Conservation (phyloP, 2,329 filamentous ascomycete species). For the Pseudogymnoascus sp. region DNA sequence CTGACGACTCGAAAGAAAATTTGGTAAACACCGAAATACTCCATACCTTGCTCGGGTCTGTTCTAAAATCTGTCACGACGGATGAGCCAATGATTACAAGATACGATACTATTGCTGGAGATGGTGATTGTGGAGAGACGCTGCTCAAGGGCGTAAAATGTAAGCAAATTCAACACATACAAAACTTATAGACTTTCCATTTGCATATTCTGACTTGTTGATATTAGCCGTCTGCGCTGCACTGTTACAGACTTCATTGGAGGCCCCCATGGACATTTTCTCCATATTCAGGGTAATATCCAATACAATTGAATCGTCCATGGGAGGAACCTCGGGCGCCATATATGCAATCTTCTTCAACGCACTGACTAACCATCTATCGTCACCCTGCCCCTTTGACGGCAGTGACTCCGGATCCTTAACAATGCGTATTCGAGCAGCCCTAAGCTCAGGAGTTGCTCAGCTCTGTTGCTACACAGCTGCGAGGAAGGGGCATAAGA, state of each 20-base stretch:
- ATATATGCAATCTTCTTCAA: constrained; percentile 7
- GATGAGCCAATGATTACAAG: constrained; percentile 25
- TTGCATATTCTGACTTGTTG: neutral
- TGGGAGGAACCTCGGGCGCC: constrained; percentile 9
- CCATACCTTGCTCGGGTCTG: neutral
- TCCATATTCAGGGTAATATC: neutral
- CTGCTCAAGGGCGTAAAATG: neutral
- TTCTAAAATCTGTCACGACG: neutral
- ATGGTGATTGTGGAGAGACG: constrained; percentile 27
- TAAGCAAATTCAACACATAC: neutral
- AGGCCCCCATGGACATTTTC: neutral
- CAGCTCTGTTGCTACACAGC: constrained; percentile 1
- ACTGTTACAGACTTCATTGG: neutral
- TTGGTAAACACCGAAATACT: neutral
- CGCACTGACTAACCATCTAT: neutral
- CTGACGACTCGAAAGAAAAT: neutral
- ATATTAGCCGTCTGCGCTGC: neutral
- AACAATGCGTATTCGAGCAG: neutral
- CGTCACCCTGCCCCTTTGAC: neutral
- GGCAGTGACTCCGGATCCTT: neutral
- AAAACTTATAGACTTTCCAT: neutral
- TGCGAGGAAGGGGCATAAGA: neutral
- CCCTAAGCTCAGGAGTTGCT: neutral
- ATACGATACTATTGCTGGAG: constrained; percentile 30
- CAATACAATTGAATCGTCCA: neutral